Evolutionary conservation across 2,329 filamentous ascomycete species (phyloP), one percentile per base, ranked within the genome.

Genomic region (Pseudopithomyces maydicus): DNA sequence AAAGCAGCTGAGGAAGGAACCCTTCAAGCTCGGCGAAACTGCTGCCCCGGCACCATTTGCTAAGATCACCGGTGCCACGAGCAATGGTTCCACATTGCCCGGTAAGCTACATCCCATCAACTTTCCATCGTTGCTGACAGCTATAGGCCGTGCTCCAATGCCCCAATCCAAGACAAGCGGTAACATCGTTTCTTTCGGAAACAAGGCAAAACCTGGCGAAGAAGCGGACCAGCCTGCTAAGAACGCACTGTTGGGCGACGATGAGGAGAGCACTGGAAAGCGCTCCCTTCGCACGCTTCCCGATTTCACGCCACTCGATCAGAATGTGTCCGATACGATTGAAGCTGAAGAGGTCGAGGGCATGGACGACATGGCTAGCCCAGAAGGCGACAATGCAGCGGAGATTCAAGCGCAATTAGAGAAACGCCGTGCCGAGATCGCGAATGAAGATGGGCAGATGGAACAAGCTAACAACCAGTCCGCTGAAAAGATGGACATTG

Each of bases 241-340:
- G 65, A 92, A 90, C 58, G 81, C 96, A 20, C 88, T 92, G 66
- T 88, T 97, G 66, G 93, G 38, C n/a, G 38, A 90, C 58, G 94
- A 97, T 70, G 94, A 97, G 68, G 91, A 96, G 68, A 88, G 87
- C 32, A 90, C 89, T 2, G 88, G 90, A 71, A 90, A 92, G 74
- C 97, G 96, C 79, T 74, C 66, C 46, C 85, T 99, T 63, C 92
- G 92, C 72, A 95, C 93, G 78, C 87, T 99, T 58, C 93, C 94
- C 56, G 89, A 89, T 63, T 86, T 88, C 70, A 84, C 84, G 64
- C 77, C 77, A 58, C 62, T 61, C 45, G 77, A 81, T 60, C 73
- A 74, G 42, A 78, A 80, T 70, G 66, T 68, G 61, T 58, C 53
- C 36, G 60, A 62, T 48, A 58, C 56, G n/a, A 59, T 55, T 12